Percentiles rank a stretch among this genome's conserved stretches.
Conservation (phyloP, 805 yeast genomes). For the Candida endomychidarum region DNA sequence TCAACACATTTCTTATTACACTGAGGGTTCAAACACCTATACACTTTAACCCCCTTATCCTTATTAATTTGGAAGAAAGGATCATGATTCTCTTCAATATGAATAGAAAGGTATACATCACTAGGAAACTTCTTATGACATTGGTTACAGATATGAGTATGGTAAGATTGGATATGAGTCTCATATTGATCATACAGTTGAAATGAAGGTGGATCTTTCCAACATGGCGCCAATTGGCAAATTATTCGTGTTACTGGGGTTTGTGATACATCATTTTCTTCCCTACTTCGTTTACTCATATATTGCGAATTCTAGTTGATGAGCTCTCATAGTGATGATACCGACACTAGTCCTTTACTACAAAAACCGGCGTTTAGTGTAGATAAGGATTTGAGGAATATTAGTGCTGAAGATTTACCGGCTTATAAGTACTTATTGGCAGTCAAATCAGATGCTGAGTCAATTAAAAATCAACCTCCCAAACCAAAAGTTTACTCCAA, state of each 20-base stretch:
- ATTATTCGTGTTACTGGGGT: neutral
- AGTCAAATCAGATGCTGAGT: constrained; percentile 6
- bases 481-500: neutral
- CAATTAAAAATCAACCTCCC: constrained; percentile 2
- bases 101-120: constrained; percentile 43
- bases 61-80: constrained; percentile 40
- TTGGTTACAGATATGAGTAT: constrained; percentile 32
- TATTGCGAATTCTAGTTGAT: neutral
- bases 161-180: constrained; percentile 24
- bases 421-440: constrained; percentile 7
- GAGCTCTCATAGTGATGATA: neutral
- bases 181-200: constrained; percentile 21
- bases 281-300: constrained; percentile 1
- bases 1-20: constrained; percentile 43
- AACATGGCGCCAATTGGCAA: neutral
- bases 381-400: neutral
- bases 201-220: constrained; percentile 2
- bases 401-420: constrained; percentile 5
- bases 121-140: constrained; percentile 46
- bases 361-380: constrained; percentile 5
- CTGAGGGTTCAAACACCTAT: constrained; percentile 37
- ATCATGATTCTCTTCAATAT: constrained; percentile 54
- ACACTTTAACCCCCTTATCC: constrained; percentile 42
- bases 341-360: neutral
- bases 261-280: neutral